Evolutionary conservation across 2,329 filamentous ascomycete species (phyloP).

Genomic region (Colletotrichum sp.): DNA sequence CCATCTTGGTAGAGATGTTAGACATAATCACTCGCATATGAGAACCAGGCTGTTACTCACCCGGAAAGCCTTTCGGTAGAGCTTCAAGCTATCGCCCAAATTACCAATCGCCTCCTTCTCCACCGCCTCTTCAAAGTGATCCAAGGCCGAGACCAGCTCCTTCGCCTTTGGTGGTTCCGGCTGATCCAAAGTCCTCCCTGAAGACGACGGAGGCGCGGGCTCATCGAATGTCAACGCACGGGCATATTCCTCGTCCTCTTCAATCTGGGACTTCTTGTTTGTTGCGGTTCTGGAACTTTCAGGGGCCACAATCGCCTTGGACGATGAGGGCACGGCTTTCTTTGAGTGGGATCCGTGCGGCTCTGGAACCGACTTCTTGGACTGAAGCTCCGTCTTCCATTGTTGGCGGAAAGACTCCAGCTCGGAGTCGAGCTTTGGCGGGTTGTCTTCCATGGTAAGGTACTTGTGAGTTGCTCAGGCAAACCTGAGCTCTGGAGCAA

Average conservation of each 20-base stretch:
- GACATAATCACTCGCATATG: not conserved
- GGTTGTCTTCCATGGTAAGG: conserved; percentile 7
- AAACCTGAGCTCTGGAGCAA: not conserved
- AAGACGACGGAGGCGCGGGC: not conserved
- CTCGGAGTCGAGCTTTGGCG: conserved; percentile 63
- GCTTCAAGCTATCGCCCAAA: conserved; percentile 83
- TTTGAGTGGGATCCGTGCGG: conserved; percentile 5
- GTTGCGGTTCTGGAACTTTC: conserved; percentile 15
- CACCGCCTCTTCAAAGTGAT: conserved; percentile 92
- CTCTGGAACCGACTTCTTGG: conserved; percentile 32
- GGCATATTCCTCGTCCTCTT: conserved; percentile 41
- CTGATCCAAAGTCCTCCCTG: not conserved
- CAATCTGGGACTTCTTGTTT: conserved; percentile 23
- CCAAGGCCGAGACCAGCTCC: conserved; percentile 77
- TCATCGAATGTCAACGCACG: conserved; percentile 39
- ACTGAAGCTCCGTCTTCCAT: conserved; percentile 82
- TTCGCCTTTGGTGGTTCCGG: conserved; percentile 28
- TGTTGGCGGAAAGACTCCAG: conserved; percentile 84
- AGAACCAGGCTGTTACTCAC: conserved; percentile 49
- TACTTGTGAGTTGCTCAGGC: not conserved
- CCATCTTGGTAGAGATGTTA: conserved; percentile 63
- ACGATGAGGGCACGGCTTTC: conserved; percentile 30
- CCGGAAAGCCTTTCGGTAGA: conserved; percentile 90
- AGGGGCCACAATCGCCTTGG: conserved; percentile 24
- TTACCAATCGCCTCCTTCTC: conserved; percentile 86